phyloP scores from a whole-genome alignment of 169 alveolate species.

The Haemoproteus tartakovskyi region DNA sequence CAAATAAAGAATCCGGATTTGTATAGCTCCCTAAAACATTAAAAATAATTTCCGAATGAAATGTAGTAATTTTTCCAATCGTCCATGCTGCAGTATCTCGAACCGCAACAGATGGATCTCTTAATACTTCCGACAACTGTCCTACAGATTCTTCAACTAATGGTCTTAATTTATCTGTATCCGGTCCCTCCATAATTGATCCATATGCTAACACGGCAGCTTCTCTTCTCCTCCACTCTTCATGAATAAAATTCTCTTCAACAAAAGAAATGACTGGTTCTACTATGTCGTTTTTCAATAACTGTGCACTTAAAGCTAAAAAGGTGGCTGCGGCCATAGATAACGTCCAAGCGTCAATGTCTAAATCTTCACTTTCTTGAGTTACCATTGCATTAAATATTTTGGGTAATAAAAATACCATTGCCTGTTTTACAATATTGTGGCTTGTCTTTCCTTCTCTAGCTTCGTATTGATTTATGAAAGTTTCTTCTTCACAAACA shows the following conservation, averaged over 20 bases:
- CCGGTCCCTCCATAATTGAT: constrained; percentile 91
- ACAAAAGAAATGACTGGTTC: constrained; percentile 86
- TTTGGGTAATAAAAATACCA: constrained; percentile 81
- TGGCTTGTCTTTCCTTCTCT: constrained; percentile 70
- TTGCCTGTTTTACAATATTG: constrained; percentile 80
- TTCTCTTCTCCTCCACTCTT: constrained; percentile 89
- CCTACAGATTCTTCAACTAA: constrained; percentile 85
- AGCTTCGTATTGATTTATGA: constrained; percentile 46
- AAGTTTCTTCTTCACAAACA: constrained; percentile 84
- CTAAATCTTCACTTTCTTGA: constrained; percentile 83
- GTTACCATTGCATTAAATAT: constrained; percentile 81
- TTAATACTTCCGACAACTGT: constrained; percentile 81
- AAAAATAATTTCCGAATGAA: constrained; percentile 83
- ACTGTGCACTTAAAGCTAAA: constrained; percentile 87
- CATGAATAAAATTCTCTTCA: constrained; percentile 81
- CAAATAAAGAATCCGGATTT: constrained; percentile 68
- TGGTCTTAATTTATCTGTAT: constrained; percentile 83
- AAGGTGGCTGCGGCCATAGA: constrained; percentile 93
- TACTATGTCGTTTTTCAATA: constrained; percentile 85
- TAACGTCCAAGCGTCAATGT: constrained; percentile 89
- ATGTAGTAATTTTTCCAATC: constrained; percentile 86
- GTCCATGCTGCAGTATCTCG: constrained; percentile 94
- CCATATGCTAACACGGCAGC: constrained; percentile 92
- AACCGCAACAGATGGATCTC: constrained; percentile 88
- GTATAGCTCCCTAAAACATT: constrained; percentile 79